Base-by-base conservation (phyloP, 805 yeast species). In the Yamadazyma sp. region DNA sequence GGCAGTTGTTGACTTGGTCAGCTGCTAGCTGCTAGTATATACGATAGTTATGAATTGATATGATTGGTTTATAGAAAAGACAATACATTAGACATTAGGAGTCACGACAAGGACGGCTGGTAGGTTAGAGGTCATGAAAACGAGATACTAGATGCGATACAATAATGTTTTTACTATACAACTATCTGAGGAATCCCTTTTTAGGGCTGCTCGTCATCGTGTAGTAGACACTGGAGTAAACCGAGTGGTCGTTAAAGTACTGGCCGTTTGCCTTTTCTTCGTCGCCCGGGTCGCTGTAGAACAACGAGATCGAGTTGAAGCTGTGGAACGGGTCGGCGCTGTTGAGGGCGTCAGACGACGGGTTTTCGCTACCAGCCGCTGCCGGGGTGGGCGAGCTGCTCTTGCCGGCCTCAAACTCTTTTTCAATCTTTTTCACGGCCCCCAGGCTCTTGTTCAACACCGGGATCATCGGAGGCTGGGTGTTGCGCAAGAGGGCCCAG, bases 381-480 rank as follows among this genome's bases (percentile, higher is more conserved):
- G 20, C 18, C 6, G 22, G 4, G n/a, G 31, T 28, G 11, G 32
- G 31, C 6, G 44, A 41, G 4, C 44, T 18, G 25, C 35, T 35
- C 7, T 40, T 32, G n/a, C 20, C 36, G 11, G 50, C 44, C 22
- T 49, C 47, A 26, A 41, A 46, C 32, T 47, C 54, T 18, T 46
- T 50, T 15, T 51, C 51, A 12, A 42, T 43, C 32, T 51, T 57
- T 15, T 51, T 55, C 13, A 18, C 20, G 9, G 22, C 40, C 14
- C 17, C 27, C 6, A 18, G 12, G 12, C 19, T 30, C 38, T 65
- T 65, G 11, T 70, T 64, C 29, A 88, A 71, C 0, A 84, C 84
- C 0, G 99, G 99, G 12, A 93, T 82, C 81, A 93, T 82, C 11
- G 99, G 99, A 1, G 99, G 98, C 41, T 84, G 83, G 56, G 84